phyloP scores from a whole-genome alignment of 2,329 filamentous ascomycete species.

The Ceratocystis alfenasii region DNA sequence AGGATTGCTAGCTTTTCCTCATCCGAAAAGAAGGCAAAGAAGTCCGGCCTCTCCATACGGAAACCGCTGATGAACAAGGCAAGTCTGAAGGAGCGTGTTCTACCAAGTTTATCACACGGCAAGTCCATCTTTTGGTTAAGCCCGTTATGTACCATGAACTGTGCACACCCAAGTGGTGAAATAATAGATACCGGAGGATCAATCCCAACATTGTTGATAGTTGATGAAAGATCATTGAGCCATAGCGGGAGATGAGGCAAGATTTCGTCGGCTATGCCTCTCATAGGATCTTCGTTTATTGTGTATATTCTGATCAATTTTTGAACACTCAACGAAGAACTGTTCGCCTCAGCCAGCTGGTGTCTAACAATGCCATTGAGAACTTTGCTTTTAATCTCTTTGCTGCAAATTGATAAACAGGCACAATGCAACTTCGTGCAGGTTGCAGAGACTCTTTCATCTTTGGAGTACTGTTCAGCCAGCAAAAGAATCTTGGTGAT shows the following conservation, averaged over 20 bases:
- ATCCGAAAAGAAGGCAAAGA: background rate
- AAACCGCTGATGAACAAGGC: slow-evolving; percentile 41
- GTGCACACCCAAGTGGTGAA: slow-evolving; percentile 57
- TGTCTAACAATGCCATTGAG: background rate
- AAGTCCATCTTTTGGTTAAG: slow-evolving; percentile 56
- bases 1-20: background rate
- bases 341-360: background rate
- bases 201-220: slow-evolving; percentile 39
- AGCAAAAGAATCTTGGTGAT: slow-evolving; percentile 6
- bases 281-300: background rate
- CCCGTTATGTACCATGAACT: slow-evolving; percentile 53
- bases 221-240: slow-evolving; percentile 45
- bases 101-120: slow-evolving; percentile 53
- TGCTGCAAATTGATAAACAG: background rate
- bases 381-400: background rate
- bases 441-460: background rate
- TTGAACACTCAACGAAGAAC: background rate
- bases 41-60: background rate
- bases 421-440: background rate
- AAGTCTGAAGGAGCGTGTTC: slow-evolving; percentile 63
- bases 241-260: slow-evolving; percentile 48
- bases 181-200: slow-evolving; percentile 60
- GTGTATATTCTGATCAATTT: slow-evolving; percentile 31
- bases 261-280: background rate
- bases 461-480: background rate